Base-by-base conservation (phyloP, 1,284 basidiomycete genomes). In the Gymnopus androsaceus region DNA sequence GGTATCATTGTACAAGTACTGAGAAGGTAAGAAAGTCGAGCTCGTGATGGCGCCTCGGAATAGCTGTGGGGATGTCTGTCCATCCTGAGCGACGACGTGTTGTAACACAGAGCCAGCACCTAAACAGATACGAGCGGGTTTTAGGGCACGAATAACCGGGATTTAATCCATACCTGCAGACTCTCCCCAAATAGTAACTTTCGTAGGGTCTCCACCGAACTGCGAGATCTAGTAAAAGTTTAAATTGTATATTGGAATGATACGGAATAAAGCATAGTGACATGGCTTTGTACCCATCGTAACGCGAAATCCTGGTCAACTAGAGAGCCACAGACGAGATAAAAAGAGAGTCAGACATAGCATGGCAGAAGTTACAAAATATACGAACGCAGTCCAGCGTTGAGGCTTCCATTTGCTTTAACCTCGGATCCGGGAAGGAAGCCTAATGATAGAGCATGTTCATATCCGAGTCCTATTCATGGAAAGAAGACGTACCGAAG, bases 11-110 rank as follows among this genome's bases (percentile, higher is more conserved):
- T 72, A 81, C 1, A 58, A 38, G 50, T 80, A 81, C 54, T 81
- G 77, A 0, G 79, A 70, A 0, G 78, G 77, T 2, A 80, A 57
- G 59, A 71, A 79, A 0, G 68, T 64, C 0, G 79, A 81, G 52
- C 76, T 79, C 1, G 75, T 72, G 4, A 80, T 78, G 1, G 76
- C 79, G 8, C 58, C 69, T 49, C 67, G 66, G 66, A 80, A 82
- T 6, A 82, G 59, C 0, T 72, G 70, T 1, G 78, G 80, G 9
- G 65, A 61, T 0, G 72, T 74, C 28, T 68, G 64, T 2, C 75
- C 76, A 15, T 65, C 65, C 30, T 72, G 44, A 8, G 73, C 72
- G 4, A 61, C 40, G 14, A 61, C 38, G 25, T 64, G 63, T 40
- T 59, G 58, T 12, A 63, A 25, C 6, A 64, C 59, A n/a, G 63